Evolutionary conservation across 108 stramenopile species (phyloP).

Genomic region (Nitzschia sp.): DNA sequence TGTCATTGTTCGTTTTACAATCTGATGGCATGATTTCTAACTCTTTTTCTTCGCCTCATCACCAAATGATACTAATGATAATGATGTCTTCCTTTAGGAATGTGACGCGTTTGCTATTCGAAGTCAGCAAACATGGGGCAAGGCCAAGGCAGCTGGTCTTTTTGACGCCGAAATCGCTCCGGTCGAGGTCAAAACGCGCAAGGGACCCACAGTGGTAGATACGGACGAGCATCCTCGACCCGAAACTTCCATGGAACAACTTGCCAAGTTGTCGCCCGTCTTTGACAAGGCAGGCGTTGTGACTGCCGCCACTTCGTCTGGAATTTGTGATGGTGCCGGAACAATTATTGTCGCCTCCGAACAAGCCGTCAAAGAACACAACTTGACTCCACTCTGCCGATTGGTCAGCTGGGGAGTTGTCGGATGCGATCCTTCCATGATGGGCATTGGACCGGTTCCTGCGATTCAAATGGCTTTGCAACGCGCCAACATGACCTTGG

Average conservation of each 20-base stretch:
- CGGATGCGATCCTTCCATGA: constrained; percentile 92
- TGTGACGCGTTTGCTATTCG: constrained; percentile 90
- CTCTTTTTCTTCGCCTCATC: constrained; percentile 4
- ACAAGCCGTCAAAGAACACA: constrained; percentile 79
- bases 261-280: constrained; percentile 84
- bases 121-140: constrained; percentile 84
- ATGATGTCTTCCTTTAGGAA: too few species aligned
- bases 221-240: constrained; percentile 97
- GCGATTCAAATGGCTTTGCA: constrained; percentile 89
- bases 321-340: constrained; percentile 98
- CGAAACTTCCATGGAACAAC: constrained; percentile 83
- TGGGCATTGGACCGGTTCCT: constrained; percentile 96
- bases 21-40: too few species aligned
- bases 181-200: constrained; percentile 85
- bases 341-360: constrained; percentile 90
- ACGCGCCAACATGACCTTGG: constrained; percentile 74
- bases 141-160: constrained; percentile 70
- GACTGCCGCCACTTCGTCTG: constrained; percentile 94
- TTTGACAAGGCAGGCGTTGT: constrained; percentile 97
- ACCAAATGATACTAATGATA: constrained; percentile 1
- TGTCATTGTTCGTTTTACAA: too few species aligned
- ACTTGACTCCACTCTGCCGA: constrained; percentile 87
- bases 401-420: constrained; percentile 71
- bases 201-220: constrained; percentile 76
- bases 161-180: constrained; percentile 94